Evolutionary conservation across 1,284 basidiomycete species (phyloP).

Genomic region (Cutaneotrichosporon arboriforme): DNA sequence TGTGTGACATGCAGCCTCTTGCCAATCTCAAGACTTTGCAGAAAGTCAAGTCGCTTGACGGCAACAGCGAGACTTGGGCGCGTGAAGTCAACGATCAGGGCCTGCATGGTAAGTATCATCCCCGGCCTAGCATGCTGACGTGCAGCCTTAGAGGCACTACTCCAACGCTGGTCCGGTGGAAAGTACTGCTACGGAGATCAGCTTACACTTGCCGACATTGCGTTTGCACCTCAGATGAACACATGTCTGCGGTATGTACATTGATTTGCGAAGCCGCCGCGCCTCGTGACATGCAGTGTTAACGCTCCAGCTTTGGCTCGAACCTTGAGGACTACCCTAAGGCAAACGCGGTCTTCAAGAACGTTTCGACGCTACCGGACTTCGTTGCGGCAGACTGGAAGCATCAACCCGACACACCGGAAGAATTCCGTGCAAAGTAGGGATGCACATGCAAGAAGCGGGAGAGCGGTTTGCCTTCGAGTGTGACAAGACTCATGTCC

Average conservation of each 20-base stretch:
- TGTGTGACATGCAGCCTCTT: constrained; percentile 17
- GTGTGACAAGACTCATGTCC: too few relatives aligned
- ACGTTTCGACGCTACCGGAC: constrained; percentile 13
- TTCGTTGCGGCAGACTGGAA: constrained; percentile 17
- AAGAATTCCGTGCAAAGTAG: constrained; percentile 5
- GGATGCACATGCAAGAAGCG: too few relatives aligned
- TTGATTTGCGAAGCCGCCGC: too few relatives aligned
- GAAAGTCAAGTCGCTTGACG: constrained; percentile 8
- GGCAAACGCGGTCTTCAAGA: constrained; percentile 1
- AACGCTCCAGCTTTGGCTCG: too few relatives aligned
- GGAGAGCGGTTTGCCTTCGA: too few relatives aligned
- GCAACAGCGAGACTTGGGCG: constrained; percentile 11
- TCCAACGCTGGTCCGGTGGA: constrained; percentile 2
- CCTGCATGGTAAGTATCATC: constrained; percentile 3
- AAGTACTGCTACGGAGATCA: constrained; percentile 15
- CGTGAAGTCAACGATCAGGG: neutral
- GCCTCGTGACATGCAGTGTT: too few relatives aligned
- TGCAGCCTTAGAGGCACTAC: constrained; percentile 12
- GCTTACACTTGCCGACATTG: constrained; percentile 14
- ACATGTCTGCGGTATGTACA: constrained; percentile 11
- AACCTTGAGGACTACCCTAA: constrained; percentile 7
- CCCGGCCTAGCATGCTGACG: neutral
- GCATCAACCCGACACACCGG: constrained; percentile 21
- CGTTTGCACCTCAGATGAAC: constrained; percentile 15
- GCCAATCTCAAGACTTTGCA: constrained; percentile 9